phyloP scores from a whole-genome alignment of 2,329 filamentous ascomycete species.

The Balansia obtecta region DNA sequence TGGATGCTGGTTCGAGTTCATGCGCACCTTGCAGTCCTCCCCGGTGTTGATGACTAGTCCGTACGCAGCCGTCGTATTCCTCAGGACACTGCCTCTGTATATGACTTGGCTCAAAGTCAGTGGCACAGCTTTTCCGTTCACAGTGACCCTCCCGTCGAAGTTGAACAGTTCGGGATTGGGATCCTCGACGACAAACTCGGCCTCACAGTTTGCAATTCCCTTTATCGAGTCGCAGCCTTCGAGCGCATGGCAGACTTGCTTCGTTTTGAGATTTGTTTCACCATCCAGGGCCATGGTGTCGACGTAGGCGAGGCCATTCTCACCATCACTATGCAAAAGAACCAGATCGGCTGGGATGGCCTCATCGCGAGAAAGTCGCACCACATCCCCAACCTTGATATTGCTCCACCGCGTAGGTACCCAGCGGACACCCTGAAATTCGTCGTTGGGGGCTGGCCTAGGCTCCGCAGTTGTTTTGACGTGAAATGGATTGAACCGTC shows the following conservation, averaged over 20 bases:
- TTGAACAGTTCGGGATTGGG: conserved; percentile 68
- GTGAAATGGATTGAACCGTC: conserved; percentile 21
- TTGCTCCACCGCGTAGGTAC: conserved; percentile 29
- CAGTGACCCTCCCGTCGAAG: conserved; percentile 57
- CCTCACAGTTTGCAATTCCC: conserved; percentile 40
- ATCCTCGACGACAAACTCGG: conserved; percentile 60
- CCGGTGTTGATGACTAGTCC: conserved; percentile 81
- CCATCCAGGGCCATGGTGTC: conserved; percentile 79
- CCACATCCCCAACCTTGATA: conserved; percentile 36
- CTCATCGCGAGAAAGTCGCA: conserved; percentile 53
- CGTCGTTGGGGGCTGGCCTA: conserved; percentile 32
- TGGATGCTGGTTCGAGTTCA: conserved; percentile 85
- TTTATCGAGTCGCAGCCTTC: conserved; percentile 43
- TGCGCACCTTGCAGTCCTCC: conserved; percentile 83
- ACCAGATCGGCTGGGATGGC: conserved; percentile 73
- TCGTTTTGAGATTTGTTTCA: conserved; percentile 72
- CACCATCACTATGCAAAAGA: conserved; percentile 63
- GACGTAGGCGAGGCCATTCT: conserved; percentile 69
- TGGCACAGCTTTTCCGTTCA: conserved; percentile 47
- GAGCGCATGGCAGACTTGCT: conserved; percentile 51
- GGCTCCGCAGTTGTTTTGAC: conserved; percentile 18
- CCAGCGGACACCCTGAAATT: conserved; percentile 50
- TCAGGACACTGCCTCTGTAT: conserved; percentile 72
- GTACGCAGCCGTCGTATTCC: conserved; percentile 63
- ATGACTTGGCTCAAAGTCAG: conserved; percentile 73